Percentiles rank a stretch among this genome's conserved stretches.
These are phyloP conservation scores for Fusarium brachygibbosum DNA, from an alignment of 2,329 filamentous ascomycete genomes.

Conservation along the genomic window DNA sequence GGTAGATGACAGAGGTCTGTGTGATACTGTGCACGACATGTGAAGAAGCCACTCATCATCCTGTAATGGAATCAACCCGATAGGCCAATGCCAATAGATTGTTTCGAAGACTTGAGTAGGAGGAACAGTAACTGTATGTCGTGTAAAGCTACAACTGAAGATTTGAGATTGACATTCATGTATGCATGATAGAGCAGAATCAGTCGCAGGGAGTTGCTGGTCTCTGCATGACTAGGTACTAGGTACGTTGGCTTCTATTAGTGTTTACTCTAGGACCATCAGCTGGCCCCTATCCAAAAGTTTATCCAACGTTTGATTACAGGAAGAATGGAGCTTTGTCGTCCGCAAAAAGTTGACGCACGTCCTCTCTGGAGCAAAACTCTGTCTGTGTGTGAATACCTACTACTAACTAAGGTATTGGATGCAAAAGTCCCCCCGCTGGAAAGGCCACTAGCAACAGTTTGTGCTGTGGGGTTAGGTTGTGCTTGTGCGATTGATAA, in stretches of 20 bases:
- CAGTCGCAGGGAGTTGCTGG: conserved; percentile 2
- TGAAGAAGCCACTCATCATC: background rate
- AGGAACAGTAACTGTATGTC: background rate
- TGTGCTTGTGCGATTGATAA: conserved; percentile 27
- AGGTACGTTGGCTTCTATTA: background rate
- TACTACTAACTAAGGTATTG: too few species aligned
- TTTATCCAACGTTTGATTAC: background rate
- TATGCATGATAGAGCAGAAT: conserved; percentile 1
- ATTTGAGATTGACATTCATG: background rate
- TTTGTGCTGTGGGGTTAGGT: conserved; percentile 21
- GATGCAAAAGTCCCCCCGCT: background rate
- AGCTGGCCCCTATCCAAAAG: conserved; percentile 11
- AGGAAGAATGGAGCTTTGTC: conserved; percentile 3
- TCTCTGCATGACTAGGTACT: conserved; percentile 14
- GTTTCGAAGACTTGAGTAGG: background rate
- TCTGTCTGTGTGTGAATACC: too few species aligned
- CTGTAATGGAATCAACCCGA: conserved; percentile 22
- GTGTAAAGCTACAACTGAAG: background rate
- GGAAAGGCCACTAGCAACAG: conserved; percentile 2
- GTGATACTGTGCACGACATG: background rate
- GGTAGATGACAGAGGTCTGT: conserved; percentile 10
- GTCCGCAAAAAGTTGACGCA: conserved; percentile 5
- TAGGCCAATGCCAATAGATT: conserved; percentile 1
- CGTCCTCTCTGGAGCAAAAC: conserved; percentile 15
- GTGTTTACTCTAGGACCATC: background rate